These are phyloP conservation scores for Quercus lobata DNA, from an alignment of 331 rosid genomes.

Conservation along the genomic window DNA sequence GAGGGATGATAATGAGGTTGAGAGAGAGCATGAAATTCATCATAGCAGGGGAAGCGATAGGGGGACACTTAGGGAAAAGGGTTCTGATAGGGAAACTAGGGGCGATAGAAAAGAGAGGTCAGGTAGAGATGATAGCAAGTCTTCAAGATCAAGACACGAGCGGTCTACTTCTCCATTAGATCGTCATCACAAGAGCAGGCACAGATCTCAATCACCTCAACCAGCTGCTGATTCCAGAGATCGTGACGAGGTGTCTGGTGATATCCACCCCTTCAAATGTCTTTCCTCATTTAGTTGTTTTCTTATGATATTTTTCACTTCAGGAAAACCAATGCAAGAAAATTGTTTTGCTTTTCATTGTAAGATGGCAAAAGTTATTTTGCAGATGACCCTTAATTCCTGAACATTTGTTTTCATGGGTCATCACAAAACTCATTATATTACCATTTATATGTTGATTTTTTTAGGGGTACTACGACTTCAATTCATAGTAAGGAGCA, in stretches of 20 bases:
- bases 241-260: slow-evolving; percentile 97
- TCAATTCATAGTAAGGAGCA: no score
- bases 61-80: slow-evolving; percentile 36
- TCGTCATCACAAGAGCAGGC: slow-evolving; percentile 50
- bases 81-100: slow-evolving; percentile 41
- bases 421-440: no score
- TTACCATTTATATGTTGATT: no score
- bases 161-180: slow-evolving; percentile 47
- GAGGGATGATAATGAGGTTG: no score
- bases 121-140: slow-evolving; percentile 35
- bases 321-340: background rate
- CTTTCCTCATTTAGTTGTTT: background rate
- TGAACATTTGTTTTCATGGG: no score
- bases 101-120: slow-evolving; percentile 51
- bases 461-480: no score
- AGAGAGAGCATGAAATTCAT: no score
- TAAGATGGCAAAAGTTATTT: no score
- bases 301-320: background rate
- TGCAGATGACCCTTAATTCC: no score
- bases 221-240: slow-evolving; percentile 34
- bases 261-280: slow-evolving; percentile 57
- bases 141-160: slow-evolving; percentile 59
- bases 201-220: slow-evolving; percentile 59
- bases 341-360: no score
- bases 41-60: slow-evolving; percentile 12